Base-by-base conservation (phyloP, 164 flowering plant genomes). In the Nelumbo lutea region DNA sequence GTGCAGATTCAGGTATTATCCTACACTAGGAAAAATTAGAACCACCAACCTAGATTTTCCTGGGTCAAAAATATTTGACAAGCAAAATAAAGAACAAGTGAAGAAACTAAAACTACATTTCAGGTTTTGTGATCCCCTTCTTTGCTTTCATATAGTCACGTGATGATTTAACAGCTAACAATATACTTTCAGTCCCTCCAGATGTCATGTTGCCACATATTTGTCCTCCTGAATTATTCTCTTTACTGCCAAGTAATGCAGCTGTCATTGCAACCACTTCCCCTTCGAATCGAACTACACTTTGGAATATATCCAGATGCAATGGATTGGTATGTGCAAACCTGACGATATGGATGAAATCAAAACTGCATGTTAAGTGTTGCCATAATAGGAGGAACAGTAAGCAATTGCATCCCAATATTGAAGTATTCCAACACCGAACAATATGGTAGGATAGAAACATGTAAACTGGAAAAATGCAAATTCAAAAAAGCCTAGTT, bases 161-260 rank as follows among this genome's bases (percentile, higher is more conserved):
- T 55, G 97, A 87, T 60, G 97, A 75, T 78, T 95, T 95, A 72
- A 95, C 81, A 50, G 97, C 99, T 66, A 95, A 72, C 58, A 95
- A 67, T 83, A 95, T 95, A 75, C 99, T 95, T 76, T 95, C 99
- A 66, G 97, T 91, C 63, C 99, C 99, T 64, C 99, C 97, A 55
- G 99, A 95, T 55, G 99, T 95, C 99, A 95, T 95, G 81, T 95
- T 95, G 71, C 97, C 99, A 85, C 99, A 95, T 2, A 95, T 79
- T 79, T 92, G 84, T 75, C 96, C 94, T 65, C 96, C 99, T 67
- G 97, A 88, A 68, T 80, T 74, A 77, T 83, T 89, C 64, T 84
- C 94, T 76, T 84, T 86, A 73, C 97, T 85, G 43, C 97, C 99
- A 59, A 95, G 87, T 46, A 95, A 74, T 50, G 94, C 86, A 76